These are phyloP conservation scores for Scedosporium aurantiacum DNA, from an alignment of 2,329 filamentous ascomycete species.

Conservation along the genomic window DNA sequence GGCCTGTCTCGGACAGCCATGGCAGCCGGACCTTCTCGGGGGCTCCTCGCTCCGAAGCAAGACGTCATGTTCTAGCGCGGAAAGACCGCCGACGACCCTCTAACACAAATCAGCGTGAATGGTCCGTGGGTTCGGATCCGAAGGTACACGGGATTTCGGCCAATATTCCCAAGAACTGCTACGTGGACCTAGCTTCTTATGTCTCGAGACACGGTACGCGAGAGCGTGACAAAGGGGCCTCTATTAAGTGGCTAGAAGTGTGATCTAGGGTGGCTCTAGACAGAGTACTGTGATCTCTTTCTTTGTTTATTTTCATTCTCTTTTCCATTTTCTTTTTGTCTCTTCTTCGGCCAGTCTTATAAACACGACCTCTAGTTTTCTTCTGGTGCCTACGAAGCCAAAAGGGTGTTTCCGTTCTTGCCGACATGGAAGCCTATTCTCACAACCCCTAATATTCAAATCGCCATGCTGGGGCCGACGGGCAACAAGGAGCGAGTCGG, in stretches of 20 bases:
- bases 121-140: conserved; percentile 41
- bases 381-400: conserved; percentile 39
- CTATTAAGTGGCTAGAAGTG: conserved; percentile 43
- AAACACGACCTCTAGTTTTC: conserved; percentile 31
- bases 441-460: conserved; percentile 41
- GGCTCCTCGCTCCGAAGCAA: conserved; percentile 3
- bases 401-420: conserved; percentile 43
- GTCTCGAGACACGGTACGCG: conserved; percentile 50
- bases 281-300: too few relatives aligned
- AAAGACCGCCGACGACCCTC: conserved; percentile 16
- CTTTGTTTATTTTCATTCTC: background rate
- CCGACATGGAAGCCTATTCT: conserved; percentile 47
- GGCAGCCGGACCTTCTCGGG: background rate
- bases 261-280: conserved; percentile 23
- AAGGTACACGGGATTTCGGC: conserved; percentile 44
- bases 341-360: background rate
- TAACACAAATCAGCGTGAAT: conserved; percentile 40
- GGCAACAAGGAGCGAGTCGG: conserved; percentile 49
- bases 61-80: conserved; percentile 1
- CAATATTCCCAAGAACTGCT: conserved; percentile 43
- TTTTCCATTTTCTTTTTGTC: background rate
- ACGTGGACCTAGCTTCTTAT: conserved; percentile 49
- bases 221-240: conserved; percentile 51
- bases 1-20: background rate
- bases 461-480: conserved; percentile 47